Percentiles rank a stretch among this genome's conserved stretches.
Conservation (phyloP, 164 flowering plant species). For the Houttuynia cordata region DNA sequence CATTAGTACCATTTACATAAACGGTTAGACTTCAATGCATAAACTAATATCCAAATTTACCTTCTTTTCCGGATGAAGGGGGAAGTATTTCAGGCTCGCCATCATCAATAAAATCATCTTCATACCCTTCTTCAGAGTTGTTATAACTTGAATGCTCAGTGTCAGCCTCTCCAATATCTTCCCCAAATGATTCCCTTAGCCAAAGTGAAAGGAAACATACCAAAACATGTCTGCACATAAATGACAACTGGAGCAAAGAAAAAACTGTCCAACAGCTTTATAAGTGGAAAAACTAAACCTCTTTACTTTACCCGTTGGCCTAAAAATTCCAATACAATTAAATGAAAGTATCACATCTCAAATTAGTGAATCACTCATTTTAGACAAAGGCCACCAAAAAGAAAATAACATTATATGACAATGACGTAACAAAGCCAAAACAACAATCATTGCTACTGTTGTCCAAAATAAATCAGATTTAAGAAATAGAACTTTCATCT, state of each 20-base stretch:
- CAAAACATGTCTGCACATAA: background rate
- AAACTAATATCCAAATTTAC: constrained; percentile 19
- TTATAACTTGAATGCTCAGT: constrained; percentile 27
- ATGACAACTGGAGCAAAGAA: background rate
- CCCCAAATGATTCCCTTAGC: constrained; percentile 53
- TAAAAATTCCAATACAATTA: too few relatives aligned
- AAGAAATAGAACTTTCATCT: too few relatives aligned
- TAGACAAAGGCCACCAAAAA: too few relatives aligned
- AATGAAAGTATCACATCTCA: too few relatives aligned
- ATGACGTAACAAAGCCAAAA: too few relatives aligned
- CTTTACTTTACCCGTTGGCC: too few relatives aligned
- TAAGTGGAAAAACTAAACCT: background rate
- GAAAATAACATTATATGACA: too few relatives aligned
- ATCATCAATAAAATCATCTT: constrained; percentile 41
- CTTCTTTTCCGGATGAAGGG: constrained; percentile 55
- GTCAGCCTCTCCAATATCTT: constrained; percentile 48
- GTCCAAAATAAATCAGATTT: too few relatives aligned
- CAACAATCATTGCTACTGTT: too few relatives aligned
- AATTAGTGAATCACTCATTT: too few relatives aligned
- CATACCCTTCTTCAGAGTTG: constrained; percentile 36
- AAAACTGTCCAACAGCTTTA: background rate
- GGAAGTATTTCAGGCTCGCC: constrained; percentile 28
- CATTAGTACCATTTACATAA: background rate
- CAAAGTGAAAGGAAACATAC: constrained; percentile 18
- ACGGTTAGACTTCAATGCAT: background rate